Evolutionary conservation across 441 rosid species (phyloP).

Genomic region (Codiaeum variegatum): DNA sequence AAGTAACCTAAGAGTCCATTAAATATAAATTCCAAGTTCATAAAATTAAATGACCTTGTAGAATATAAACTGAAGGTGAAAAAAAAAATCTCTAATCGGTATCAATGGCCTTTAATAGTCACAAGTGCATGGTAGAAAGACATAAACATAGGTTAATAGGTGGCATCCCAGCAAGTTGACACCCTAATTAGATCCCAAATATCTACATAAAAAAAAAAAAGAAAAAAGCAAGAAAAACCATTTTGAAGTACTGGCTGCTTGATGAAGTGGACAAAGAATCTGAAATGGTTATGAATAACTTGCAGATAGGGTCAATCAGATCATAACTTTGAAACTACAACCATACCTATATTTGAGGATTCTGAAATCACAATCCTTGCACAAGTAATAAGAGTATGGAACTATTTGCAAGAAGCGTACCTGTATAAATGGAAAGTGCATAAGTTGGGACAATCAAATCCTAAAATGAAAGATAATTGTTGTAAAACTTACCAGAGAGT

Average conservation of each 20-base stretch:
- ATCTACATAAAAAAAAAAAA: neutral
- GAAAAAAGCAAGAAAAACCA: too few relatives aligned
- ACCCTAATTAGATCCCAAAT: too few relatives aligned
- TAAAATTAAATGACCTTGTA: neutral
- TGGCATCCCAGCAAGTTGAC: neutral
- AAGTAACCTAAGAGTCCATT: neutral
- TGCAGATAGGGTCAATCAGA: neutral
- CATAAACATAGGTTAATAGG: neutral
- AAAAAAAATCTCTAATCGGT: neutral
- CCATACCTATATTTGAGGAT: slow-evolving; percentile 79
- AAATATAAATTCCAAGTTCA: neutral
- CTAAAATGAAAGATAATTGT: slow-evolving; percentile 10
- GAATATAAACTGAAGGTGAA: slow-evolving; percentile 6
- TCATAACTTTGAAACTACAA: slow-evolving; percentile 4
- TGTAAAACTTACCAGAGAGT: slow-evolving; percentile 67
- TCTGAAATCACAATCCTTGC: slow-evolving; percentile 89
- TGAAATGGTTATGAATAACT: neutral
- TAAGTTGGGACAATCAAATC: slow-evolving; percentile 23
- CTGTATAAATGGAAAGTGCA: slow-evolving; percentile 40
- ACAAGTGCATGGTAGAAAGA: neutral
- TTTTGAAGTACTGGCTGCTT: neutral
- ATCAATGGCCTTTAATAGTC: neutral
- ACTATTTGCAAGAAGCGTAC: slow-evolving; percentile 80
- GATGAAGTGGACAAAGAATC: neutral
- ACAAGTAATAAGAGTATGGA: slow-evolving; percentile 93